A percentile compares a stretch with the other conserved stretches of the same genome.
Evolutionary conservation across 345 rosid species (phyloP).

Genomic region (Angophora floribunda): DNA sequence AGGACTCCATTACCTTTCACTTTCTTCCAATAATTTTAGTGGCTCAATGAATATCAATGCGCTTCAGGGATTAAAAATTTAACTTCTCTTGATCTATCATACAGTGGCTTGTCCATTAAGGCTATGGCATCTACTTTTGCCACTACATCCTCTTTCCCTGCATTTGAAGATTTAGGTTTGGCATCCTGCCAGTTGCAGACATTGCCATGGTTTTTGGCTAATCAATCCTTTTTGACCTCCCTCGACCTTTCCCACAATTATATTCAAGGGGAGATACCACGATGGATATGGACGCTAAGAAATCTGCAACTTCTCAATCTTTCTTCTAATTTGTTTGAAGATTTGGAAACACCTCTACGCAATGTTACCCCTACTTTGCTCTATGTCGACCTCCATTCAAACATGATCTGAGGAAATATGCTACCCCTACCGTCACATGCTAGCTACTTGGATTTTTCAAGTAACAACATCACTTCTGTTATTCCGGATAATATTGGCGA

Average conservation of each 20-base stretch:
- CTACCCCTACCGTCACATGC: background rate
- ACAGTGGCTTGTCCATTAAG: conserved; percentile 14
- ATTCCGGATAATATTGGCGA: background rate
- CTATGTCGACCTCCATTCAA: conserved; percentile 1
- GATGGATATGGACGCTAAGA: background rate
- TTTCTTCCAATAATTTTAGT: conserved; percentile 32
- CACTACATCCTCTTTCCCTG: background rate
- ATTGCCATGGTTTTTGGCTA: background rate
- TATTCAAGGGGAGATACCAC: conserved; percentile 21
- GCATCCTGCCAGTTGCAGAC: background rate
- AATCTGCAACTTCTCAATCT: conserved; percentile 8
- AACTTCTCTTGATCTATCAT: conserved; percentile 22
- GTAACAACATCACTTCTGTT: background rate
- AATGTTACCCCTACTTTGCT: background rate
- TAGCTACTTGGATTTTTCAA: background rate
- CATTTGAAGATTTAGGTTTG: accelerated
- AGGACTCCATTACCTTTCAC: conserved; percentile 3
- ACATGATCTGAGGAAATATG: background rate
- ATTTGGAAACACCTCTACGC: background rate
- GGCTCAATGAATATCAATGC: conserved; percentile 11
- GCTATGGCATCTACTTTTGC: background rate
- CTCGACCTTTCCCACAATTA: conserved; percentile 15
- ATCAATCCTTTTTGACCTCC: conserved; percentile 4
- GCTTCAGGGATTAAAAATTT: conserved; percentile 14
- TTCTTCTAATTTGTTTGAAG: conserved; percentile 3